Percentiles rank a stretch among this genome's conserved stretches.
phyloP scores from a whole-genome alignment of 2,329 filamentous ascomycete species.

The Didymella lethalis region DNA sequence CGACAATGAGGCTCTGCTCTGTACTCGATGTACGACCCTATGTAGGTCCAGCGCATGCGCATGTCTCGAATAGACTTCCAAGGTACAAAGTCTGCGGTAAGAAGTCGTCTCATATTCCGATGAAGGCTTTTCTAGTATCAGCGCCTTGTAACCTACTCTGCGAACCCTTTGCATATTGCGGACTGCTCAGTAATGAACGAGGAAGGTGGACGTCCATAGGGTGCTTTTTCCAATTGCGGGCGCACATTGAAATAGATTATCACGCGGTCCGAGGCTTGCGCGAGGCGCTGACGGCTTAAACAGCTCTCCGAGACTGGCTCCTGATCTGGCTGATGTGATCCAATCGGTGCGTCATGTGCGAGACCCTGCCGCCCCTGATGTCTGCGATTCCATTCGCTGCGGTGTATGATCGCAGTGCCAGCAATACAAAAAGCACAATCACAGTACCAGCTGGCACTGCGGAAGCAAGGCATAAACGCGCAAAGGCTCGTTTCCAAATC shows the following conservation, averaged over 20 bases:
- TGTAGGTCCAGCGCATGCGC: slow-evolving; percentile 7
- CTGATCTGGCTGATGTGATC: slow-evolving; percentile 14
- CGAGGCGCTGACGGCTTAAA: slow-evolving; percentile 2
- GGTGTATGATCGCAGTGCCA: background rate
- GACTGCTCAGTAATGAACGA: background rate
- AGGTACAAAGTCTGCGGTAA: background rate
- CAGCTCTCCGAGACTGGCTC: slow-evolving; percentile 5
- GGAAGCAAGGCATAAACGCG: slow-evolving; percentile 17
- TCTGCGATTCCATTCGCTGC: background rate
- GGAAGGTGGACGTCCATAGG: background rate
- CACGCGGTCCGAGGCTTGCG: slow-evolving; percentile 11
- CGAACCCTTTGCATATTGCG: background rate
- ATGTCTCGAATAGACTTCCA: background rate
- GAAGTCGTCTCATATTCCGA: background rate
- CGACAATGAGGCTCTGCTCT: slow-evolving; percentile 14
- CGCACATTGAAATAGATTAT: slow-evolving; percentile 6
- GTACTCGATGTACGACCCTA: slow-evolving; percentile 15
- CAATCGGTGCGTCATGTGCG: slow-evolving; percentile 23
- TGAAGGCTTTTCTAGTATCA: background rate
- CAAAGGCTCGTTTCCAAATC: slow-evolving; percentile 9
- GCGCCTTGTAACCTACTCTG: background rate
- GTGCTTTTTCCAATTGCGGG: background rate
- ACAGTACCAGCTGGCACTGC: background rate
- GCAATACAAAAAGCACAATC: slow-evolving; percentile 4
- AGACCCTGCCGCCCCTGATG: slow-evolving; percentile 11